Conservation (phyloP, 179 eudicot genomes). For the Drosera spatulata region DNA sequence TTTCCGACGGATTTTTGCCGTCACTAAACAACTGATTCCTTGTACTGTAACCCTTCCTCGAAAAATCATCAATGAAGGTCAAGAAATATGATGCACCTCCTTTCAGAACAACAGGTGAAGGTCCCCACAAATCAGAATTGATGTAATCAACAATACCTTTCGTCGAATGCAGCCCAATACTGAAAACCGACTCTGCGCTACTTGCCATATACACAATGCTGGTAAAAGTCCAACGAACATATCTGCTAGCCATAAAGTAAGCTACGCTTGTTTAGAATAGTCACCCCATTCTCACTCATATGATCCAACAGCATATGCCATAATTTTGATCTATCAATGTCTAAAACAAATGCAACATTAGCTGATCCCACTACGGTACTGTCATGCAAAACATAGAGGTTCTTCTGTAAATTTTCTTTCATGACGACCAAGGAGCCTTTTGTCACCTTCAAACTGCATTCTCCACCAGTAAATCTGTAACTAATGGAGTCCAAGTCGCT, state of each 20-base stretch:
- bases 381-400: neutral
- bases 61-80: neutral
- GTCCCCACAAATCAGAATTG: neutral
- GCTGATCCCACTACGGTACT: neutral
- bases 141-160: neutral
- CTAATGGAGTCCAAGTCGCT: neutral
- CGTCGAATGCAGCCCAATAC: neutral
- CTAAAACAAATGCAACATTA: neutral
- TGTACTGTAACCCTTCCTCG: neutral
- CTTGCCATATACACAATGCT: neutral
- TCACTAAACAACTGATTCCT: too few relatives aligned
- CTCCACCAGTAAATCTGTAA: neutral
- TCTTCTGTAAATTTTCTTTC: neutral
- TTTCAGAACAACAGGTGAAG: neutral
- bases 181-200: neutral
- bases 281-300: neutral
- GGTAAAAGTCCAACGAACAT: neutral
- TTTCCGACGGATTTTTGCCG: too few relatives aligned
- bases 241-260: neutral
- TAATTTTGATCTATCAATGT: neutral
- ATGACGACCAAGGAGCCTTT: neutral
- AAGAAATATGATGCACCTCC: neutral
- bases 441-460: neutral
- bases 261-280: neutral
- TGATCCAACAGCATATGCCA: neutral